Evolutionary conservation across 345 rosid genomes (phyloP).

Genomic region (Carallia brachiata): DNA sequence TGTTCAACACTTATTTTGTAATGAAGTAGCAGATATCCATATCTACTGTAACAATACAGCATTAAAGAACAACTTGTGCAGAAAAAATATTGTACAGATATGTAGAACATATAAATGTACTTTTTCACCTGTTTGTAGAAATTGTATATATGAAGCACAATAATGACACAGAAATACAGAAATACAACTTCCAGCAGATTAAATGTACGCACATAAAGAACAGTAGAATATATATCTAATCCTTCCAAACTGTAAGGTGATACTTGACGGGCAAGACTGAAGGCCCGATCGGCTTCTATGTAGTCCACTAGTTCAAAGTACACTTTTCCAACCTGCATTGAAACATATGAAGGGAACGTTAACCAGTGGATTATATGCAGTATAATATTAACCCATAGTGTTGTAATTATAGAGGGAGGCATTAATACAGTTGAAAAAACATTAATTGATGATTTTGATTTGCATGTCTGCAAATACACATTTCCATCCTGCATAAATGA

Average conservation of each 20-base stretch:
- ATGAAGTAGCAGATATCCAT: not conserved
- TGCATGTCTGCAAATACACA: too few species aligned
- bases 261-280: conserved; percentile 70
- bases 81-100: not conserved
- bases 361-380: not conserved
- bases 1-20: too few species aligned
- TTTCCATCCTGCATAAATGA: too few species aligned
- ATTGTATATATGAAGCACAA: not conserved
- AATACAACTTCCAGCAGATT: conserved; percentile 2
- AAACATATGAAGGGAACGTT: not conserved
- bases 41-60: not conserved
- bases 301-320: conserved; percentile 87
- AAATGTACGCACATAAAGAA: conserved; percentile 72
- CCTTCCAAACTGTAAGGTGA: conserved; percentile 96
- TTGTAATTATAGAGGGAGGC: not conserved
- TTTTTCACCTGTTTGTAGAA: too few species aligned
- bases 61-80: not conserved
- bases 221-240: conserved; percentile 92
- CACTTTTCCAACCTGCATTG: conserved; percentile 84
- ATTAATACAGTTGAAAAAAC: not conserved
- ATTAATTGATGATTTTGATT: not conserved
- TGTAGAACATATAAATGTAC: not conserved
- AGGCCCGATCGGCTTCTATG: conserved; percentile 85
- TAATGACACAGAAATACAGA: not conserved
- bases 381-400: not conserved